A percentile compares a stretch with the other conserved stretches of the same genome.
phyloP scores from a whole-genome alignment of 2,329 filamentous ascomycete species.

The Aureobasidium subglaciale region DNA sequence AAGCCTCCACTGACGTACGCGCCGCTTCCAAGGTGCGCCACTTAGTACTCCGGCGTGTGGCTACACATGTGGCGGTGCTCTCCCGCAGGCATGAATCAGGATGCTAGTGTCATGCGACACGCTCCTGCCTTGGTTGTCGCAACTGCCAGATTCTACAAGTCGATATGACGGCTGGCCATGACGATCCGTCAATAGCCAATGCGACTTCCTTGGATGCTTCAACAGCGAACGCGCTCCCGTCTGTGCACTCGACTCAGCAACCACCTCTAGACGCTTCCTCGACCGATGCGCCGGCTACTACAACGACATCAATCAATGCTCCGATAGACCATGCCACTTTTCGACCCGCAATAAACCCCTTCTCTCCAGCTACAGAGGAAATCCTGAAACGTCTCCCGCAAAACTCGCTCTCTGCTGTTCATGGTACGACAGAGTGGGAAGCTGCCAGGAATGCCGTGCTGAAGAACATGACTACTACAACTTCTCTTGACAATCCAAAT shows the following conservation, averaged over 20 bases:
- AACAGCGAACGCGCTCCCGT: background rate
- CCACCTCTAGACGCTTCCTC: background rate
- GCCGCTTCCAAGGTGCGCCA: no score
- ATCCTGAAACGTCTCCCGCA: conserved; percentile 33
- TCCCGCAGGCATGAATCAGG: background rate
- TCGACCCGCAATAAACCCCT: background rate
- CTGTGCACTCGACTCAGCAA: background rate
- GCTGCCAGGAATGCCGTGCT: conserved; percentile 41
- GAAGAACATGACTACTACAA: conserved; percentile 34
- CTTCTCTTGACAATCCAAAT: background rate
- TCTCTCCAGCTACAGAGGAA: conserved; percentile 33
- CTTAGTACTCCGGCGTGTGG: no score
- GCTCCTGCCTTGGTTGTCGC: background rate
- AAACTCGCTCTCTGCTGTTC: conserved; percentile 23
- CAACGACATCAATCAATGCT: background rate
- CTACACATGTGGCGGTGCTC: background rate
- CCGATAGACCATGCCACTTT: background rate
- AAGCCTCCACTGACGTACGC: background rate
- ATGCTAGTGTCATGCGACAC: background rate
- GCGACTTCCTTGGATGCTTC: background rate
- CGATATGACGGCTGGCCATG: background rate
- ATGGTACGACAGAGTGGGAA: conserved; percentile 36
- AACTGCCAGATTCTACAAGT: background rate
- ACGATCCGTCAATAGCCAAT: background rate
- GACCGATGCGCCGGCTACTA: background rate